A percentile compares a stretch with the other conserved stretches of the same genome.
These are phyloP conservation scores for Fusarium nygamai DNA, from an alignment of 2,329 filamentous ascomycete genomes.

Conservation along the genomic window DNA sequence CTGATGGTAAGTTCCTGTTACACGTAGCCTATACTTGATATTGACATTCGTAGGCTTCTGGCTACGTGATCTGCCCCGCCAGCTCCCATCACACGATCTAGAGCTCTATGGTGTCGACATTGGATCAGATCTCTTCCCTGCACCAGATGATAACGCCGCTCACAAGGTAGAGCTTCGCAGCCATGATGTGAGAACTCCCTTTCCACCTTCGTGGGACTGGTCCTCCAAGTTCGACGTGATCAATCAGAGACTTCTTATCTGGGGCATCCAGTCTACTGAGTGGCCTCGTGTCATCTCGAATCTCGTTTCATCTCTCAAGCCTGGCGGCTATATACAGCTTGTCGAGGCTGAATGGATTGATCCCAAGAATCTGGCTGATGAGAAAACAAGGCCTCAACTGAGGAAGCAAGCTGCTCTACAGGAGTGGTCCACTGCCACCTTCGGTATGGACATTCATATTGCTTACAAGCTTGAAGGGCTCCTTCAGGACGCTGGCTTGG, in stretches of 20 bases:
- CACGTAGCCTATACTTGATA: fast-evolving
- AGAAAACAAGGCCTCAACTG: not conserved
- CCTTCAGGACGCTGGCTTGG: not conserved
- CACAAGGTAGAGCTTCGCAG: not conserved
- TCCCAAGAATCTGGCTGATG: not conserved
- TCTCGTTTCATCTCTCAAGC: not conserved
- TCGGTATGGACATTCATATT: not conserved
- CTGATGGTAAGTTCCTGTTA: not conserved
- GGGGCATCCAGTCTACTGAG: not conserved
- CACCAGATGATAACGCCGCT: fast-evolving
- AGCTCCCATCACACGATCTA: not conserved
- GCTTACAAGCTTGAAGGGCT: not conserved
- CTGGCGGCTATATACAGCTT: not conserved
- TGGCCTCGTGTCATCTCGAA: not conserved
- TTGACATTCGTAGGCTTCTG: not conserved
- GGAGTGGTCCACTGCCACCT: not conserved
- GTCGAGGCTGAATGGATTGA: not conserved
- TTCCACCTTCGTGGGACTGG: not conserved
- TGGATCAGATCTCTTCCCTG: not conserved
- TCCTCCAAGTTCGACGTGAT: not conserved
- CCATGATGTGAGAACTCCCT: not conserved
- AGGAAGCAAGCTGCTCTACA: not conserved
- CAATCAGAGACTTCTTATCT: not conserved
- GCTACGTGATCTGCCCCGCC: not conserved
- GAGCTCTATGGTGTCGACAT: not conserved